Conservation (phyloP, 148 eudicot species). For the Arctostaphylos glauca region DNA sequence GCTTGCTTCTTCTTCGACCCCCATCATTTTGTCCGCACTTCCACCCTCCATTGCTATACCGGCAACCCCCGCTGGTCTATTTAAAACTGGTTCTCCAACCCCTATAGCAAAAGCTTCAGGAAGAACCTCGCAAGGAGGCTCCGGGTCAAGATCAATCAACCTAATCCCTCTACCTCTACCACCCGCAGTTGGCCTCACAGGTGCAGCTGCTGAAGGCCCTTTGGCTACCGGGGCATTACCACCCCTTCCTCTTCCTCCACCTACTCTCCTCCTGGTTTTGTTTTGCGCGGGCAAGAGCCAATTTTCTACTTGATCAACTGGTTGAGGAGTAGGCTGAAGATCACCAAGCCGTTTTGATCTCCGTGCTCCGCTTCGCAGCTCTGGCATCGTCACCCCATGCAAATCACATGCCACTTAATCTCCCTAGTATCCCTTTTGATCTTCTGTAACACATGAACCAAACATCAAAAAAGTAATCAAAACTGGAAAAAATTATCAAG, state of each 20-base stretch:
- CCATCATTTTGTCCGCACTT: conserved; percentile 61
- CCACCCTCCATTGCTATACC: conserved; percentile 80
- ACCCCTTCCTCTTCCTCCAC: conserved; percentile 82
- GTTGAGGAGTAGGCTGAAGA: conserved; percentile 77
- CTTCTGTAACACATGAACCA: conserved; percentile 20
- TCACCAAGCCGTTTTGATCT: conserved; percentile 93
- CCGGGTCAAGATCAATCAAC: conserved; percentile 73
- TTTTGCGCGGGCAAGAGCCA: conserved; percentile 51
- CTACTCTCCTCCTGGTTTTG: conserved; percentile 69
- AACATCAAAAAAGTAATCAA: neutral
- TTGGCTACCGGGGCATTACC: conserved; percentile 63
- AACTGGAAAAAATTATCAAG: neutral
- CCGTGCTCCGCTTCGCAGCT: conserved; percentile 96
- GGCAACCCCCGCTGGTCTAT: conserved; percentile 56
- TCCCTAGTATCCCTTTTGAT: conserved; percentile 28
- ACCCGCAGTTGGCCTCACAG: conserved; percentile 64
- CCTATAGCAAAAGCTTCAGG: conserved; percentile 56
- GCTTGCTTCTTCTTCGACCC: conserved; percentile 72
- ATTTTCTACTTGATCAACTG: conserved; percentile 57
- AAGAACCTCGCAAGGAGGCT: conserved; percentile 55
- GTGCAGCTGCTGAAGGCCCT: conserved; percentile 57
- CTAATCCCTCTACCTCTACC: conserved; percentile 86
- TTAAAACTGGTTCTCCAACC: conserved; percentile 49
- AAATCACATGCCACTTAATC: conserved; percentile 37
- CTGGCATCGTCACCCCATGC: conserved; percentile 98